Conservation (phyloP, 768 basidiomycete genomes). For the Favolaschia claudopus region DNA sequence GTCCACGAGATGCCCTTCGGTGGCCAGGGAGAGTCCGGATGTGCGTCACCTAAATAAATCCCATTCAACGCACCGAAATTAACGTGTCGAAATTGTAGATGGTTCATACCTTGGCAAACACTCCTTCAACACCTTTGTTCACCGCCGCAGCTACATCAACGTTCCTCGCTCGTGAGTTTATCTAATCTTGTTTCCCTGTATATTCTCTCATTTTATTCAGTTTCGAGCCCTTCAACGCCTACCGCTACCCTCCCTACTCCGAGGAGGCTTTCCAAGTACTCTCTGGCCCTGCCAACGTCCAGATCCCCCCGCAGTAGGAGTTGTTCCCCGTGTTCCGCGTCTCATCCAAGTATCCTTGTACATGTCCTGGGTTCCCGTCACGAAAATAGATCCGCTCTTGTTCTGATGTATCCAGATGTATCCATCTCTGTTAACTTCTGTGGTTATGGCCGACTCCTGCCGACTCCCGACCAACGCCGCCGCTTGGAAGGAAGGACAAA, state of each 20-base stretch:
- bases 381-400: too few relatives aligned
- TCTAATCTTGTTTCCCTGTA: neutral
- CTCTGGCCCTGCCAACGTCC: slow-evolving; percentile 1
- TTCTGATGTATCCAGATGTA: too few relatives aligned
- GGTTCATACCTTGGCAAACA: slow-evolving; percentile 8
- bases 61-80: neutral
- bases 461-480: too few relatives aligned
- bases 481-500: too few relatives aligned
- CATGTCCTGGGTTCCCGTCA: too few relatives aligned
- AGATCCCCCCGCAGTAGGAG: too few relatives aligned
- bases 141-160: slow-evolving; percentile 15
- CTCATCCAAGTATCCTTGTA: too few relatives aligned
- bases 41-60: neutral
- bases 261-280: slow-evolving; percentile 2
- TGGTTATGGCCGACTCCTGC: too few relatives aligned
- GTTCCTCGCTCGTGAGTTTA: slow-evolving; percentile 7
- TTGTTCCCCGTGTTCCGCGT: too few relatives aligned
- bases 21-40: slow-evolving; percentile 9
- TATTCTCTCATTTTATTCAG: neutral
- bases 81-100: neutral
- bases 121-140: slow-evolving; percentile 10
- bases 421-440: too few relatives aligned
- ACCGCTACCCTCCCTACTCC: slow-evolving; percentile 13
- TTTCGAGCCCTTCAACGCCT: neutral
- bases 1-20: slow-evolving; percentile 17